Percentiles rank a stretch among this genome's conserved stretches.
phyloP scores from a whole-genome alignment of 2,329 filamentous ascomycete species.

The Helotiales sp. region DNA sequence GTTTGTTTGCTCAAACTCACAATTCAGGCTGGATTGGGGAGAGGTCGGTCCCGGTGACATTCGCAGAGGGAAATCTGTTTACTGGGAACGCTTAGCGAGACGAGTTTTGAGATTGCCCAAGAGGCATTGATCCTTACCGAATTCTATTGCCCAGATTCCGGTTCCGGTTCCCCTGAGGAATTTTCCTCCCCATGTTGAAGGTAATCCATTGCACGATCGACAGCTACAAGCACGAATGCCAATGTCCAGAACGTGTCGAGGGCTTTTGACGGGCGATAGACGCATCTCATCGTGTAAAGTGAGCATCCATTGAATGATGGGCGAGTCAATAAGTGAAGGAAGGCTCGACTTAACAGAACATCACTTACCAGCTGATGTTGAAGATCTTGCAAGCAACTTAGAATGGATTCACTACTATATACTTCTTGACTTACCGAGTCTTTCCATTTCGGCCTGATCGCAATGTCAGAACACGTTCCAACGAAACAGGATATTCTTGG shows the following conservation, averaged over 20 bases:
- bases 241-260: conserved; percentile 44
- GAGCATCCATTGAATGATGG: conserved; percentile 11
- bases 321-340: background rate
- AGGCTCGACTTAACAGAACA: too few species aligned
- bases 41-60: conserved; percentile 16
- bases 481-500: background rate
- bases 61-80: conserved; percentile 5
- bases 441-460: conserved; percentile 13
- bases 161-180: conserved; percentile 63
- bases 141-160: conserved; percentile 64
- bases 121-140: conserved; percentile 49
- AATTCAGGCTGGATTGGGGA: conserved; percentile 16
- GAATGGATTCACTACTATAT: background rate
- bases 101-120: background rate
- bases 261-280: conserved; percentile 37
- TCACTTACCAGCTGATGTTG: conserved; percentile 27
- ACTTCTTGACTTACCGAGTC: conserved; percentile 14
- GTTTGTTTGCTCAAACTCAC: background rate
- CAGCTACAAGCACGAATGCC: too few species aligned
- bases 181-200: too few species aligned
- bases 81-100: background rate
- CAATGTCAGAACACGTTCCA: background rate
- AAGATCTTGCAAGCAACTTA: conserved; percentile 43
- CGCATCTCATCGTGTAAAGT: conserved; percentile 29
- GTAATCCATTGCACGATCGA: too few species aligned